Conservation (phyloP, 805 yeast species). For the Candida caryicola region DNA sequence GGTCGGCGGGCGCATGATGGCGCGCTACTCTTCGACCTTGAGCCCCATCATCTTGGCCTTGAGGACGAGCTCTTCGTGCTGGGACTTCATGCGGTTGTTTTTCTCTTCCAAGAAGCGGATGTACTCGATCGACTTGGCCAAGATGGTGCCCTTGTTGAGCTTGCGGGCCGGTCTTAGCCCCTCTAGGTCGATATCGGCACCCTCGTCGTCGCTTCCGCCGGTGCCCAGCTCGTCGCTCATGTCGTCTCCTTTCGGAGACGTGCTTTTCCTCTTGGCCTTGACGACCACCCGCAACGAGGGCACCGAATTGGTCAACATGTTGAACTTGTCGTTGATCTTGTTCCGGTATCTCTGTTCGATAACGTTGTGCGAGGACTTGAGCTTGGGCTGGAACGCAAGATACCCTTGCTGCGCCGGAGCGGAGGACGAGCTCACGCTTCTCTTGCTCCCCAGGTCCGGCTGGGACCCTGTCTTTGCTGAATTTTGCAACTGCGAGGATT, state of each 20-base stretch:
- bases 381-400: conserved; percentile 5
- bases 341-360: conserved; percentile 44
- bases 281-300: conserved; percentile 37
- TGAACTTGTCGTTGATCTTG: conserved; percentile 41
- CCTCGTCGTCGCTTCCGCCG: conserved; percentile 2
- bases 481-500: neutral
- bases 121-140: conserved; percentile 78
- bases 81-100: conserved; percentile 49
- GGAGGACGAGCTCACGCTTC: neutral
- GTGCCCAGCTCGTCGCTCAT: conserved; percentile 9
- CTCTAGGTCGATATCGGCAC: conserved; percentile 47
- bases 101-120: conserved; percentile 67
- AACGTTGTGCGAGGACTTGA: conserved; percentile 38
- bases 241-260: conserved; percentile 11
- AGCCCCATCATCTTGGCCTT: conserved; percentile 37
- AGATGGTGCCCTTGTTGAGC: conserved; percentile 73
- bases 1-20: too few species aligned
- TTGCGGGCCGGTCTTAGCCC: conserved; percentile 75
- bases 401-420: neutral
- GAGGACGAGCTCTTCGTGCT: conserved; percentile 47
- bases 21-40: conserved; percentile 8
- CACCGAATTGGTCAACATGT: conserved; percentile 36
- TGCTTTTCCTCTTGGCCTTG: conserved; percentile 17
- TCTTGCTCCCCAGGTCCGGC: neutral
- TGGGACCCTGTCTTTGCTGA: neutral